Conservation (phyloP, 108 stramenopile genomes). For the Cyclotella kingstonii region DNA sequence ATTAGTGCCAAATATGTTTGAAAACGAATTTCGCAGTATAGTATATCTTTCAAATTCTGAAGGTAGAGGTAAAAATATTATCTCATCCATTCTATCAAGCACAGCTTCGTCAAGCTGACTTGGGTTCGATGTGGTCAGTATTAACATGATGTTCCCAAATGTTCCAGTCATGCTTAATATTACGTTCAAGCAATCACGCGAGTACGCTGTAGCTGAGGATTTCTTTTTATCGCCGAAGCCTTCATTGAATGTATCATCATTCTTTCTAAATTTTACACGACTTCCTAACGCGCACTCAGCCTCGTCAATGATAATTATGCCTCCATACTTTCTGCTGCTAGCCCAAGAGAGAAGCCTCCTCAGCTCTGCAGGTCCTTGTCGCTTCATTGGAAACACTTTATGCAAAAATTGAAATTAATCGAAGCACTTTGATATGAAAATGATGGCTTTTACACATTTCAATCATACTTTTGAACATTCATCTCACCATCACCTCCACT, state of each 20-base stretch:
- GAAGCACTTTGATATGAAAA: neutral
- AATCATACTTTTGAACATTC: slow-evolving; percentile 22
- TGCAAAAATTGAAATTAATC: neutral
- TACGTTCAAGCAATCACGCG: slow-evolving; percentile 57
- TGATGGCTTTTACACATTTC: neutral
- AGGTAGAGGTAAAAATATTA: slow-evolving; percentile 68
- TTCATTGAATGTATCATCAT: neutral
- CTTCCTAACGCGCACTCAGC: slow-evolving; percentile 75
- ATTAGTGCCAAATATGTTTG: slow-evolving; percentile 17
- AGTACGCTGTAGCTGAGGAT: slow-evolving; percentile 14
- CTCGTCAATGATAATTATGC: slow-evolving; percentile 87
- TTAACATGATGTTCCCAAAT: slow-evolving; percentile 76
- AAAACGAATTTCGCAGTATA: slow-evolving; percentile 63
- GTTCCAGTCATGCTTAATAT: slow-evolving; percentile 81
- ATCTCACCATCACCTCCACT: slow-evolving; percentile 73
- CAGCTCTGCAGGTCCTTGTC: slow-evolving; percentile 81
- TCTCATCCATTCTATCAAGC: slow-evolving; percentile 86
- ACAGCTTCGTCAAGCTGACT: slow-evolving; percentile 84
- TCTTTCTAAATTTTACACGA: slow-evolving; percentile 14
- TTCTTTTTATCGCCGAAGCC: neutral
- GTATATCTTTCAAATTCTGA: slow-evolving; percentile 37
- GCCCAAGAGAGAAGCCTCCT: slow-evolving; percentile 83
- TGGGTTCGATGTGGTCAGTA: slow-evolving; percentile 85
- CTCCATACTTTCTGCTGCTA: slow-evolving; percentile 51
- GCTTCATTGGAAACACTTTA: slow-evolving; percentile 44